Evolutionary conservation across 306 rosid species (phyloP).

Genomic region (Trifolium dubium): DNA sequence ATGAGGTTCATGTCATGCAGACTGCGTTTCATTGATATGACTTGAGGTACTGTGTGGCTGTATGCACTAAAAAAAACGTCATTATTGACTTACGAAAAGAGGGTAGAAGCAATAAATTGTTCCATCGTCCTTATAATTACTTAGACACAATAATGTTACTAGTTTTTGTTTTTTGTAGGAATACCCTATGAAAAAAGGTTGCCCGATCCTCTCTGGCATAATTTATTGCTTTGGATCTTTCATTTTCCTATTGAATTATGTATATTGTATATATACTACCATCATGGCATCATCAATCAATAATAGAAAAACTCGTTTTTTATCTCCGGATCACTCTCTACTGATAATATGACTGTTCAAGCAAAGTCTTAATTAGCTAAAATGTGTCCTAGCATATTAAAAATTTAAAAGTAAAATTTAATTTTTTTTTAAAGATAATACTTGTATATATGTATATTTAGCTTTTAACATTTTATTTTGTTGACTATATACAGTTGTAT

Average conservation of each 20-base stretch:
- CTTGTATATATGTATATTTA: too few relatives aligned
- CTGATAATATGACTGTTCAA: too few relatives aligned
- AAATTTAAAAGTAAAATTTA: too few relatives aligned
- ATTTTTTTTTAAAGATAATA: too few relatives aligned
- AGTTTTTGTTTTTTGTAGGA: neutral
- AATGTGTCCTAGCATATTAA: too few relatives aligned
- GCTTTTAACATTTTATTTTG: too few relatives aligned
- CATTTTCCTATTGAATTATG: neutral
- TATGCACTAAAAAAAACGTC: constrained; percentile 5
- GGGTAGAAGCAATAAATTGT: constrained; percentile 42
- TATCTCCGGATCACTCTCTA: neutral
- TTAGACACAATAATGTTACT: neutral
- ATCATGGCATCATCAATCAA: neutral
- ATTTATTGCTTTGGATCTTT: constrained; percentile 21
- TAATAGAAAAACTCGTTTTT: neutral
- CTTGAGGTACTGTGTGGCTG: neutral
- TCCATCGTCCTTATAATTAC: neutral
- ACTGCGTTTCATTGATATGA: neutral
- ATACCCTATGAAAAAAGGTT: constrained; percentile 6
- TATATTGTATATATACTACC: neutral
- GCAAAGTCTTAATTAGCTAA: too few relatives aligned
- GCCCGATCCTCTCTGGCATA: neutral
- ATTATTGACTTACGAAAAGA: constrained; percentile 29
- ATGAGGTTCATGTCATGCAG: neutral
- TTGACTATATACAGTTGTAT: too few relatives aligned